Base-by-base conservation (phyloP, 371 early-diverging fungal genomes). In the Cokeromyces recurvatus region DNA sequence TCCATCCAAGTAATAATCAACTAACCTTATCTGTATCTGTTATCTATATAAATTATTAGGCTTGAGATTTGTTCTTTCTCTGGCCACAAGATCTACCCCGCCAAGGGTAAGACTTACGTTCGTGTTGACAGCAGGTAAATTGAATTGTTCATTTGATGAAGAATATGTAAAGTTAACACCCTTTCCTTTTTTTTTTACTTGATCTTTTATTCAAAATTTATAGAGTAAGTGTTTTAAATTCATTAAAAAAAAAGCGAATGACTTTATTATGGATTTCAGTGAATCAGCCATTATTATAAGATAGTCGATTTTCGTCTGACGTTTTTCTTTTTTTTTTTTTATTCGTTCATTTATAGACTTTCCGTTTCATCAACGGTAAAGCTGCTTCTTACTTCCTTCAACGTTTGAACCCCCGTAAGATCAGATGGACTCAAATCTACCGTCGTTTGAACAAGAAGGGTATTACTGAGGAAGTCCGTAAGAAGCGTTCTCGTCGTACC, bases 401-500 rank as follows among this genome's bases (percentile, higher is more conserved):
- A 81, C 85, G 87, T 67, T 81, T 88, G 81, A 97, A 95, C 86
- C 95, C 49, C 21, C 91, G 96, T 69, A 95, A 95, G 87, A 82
- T 96, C 66, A 80, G 85, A 80, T 97, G 98, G 98, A 96, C 98
- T 44, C 79, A 84, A 38, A 89, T 94, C 62, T 96, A 86, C 92
- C 92, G 98, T 74, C 92, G 92, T 77, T 83, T 94, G 71, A 91
- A 96, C 90, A 92, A 92, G 87, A 97, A 97, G 92, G 98, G 95
- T 75, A 84, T 92, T 74, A 89, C 89, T 61, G 93, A 92, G 70
- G 96, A 95, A 78, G 83, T 86, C 37, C 69, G 90, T 78, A 95
- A 95, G 91, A 97, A 95, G 91, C 87, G 94, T 66, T 84, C 90
- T 55, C 89, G 91, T 68, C 86, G 89, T 64, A 79, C 88, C 41